phyloP scores from a whole-genome alignment of 306 rosid species.

The Cucurbita pepo region DNA sequence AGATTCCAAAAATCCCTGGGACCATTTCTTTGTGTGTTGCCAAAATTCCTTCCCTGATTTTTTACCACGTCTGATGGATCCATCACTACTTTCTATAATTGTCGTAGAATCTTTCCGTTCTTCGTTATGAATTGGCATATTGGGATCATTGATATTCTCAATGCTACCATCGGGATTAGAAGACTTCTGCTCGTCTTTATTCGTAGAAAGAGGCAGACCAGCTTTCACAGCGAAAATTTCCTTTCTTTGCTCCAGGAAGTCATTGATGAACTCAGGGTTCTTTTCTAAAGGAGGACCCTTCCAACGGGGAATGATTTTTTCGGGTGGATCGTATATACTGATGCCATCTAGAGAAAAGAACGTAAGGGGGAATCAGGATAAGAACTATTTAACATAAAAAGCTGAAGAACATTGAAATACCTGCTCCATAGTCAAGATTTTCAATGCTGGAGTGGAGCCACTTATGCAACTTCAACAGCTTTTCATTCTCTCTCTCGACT shows the following conservation, averaged over 20 bases:
- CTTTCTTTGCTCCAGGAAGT: slow-evolving; percentile 41
- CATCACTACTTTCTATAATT: slow-evolving; percentile 79
- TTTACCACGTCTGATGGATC: slow-evolving; percentile 67
- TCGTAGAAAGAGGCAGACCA: slow-evolving; percentile 14
- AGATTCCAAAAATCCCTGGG: slow-evolving; percentile 64
- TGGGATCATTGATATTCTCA: slow-evolving; percentile 12
- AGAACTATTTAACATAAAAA: neutral
- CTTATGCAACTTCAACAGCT: slow-evolving; percentile 54
- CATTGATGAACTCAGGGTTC: slow-evolving; percentile 47
- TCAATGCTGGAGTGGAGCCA: slow-evolving; percentile 86
- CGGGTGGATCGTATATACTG: slow-evolving; percentile 73
- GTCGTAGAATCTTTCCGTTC: slow-evolving; percentile 31
- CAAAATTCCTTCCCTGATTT: slow-evolving; percentile 88
- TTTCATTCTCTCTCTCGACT: slow-evolving; percentile 58
- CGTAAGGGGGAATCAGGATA: neutral
- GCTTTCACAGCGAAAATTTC: slow-evolving; percentile 18
- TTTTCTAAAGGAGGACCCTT: slow-evolving; percentile 65
- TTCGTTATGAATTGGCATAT: slow-evolving; percentile 1
- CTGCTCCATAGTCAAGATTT: slow-evolving; percentile 83
- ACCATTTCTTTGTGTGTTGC: slow-evolving; percentile 98
- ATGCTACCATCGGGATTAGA: slow-evolving; percentile 21
- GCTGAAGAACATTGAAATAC: slow-evolving; percentile 26
- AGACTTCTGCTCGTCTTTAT: slow-evolving; percentile 24
- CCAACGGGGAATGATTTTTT: slow-evolving; percentile 84
- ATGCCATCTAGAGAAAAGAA: slow-evolving; percentile 49